phyloP scores from a whole-genome alignment of 140 eudicot species.

The Oenanthe javanica region DNA sequence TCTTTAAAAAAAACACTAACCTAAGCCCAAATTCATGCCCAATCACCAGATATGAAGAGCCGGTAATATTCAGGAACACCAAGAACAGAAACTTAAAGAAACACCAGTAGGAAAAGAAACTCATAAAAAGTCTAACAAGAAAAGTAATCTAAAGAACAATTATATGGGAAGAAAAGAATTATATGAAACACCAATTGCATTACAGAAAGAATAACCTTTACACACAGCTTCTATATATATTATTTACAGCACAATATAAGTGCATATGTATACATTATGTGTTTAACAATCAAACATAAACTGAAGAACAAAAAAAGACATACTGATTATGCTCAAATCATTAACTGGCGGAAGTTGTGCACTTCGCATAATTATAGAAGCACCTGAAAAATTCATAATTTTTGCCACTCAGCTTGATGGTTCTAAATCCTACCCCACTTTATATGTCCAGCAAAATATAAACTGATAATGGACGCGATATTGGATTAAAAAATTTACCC shows the following conservation, averaged over 20 bases:
- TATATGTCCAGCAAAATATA: background rate
- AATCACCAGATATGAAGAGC: background rate
- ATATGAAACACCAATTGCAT: conserved; percentile 1
- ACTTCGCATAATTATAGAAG: conserved; percentile 33
- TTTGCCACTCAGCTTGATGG: background rate
- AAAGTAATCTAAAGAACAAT: conserved; percentile 12
- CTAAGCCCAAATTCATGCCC: conserved; percentile 29
- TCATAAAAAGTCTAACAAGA: background rate
- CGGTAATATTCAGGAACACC: background rate
- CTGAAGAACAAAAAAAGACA: conserved; percentile 26
- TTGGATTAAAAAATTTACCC: background rate
- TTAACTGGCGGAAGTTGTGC: conserved; percentile 35
- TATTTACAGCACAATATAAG: background rate
- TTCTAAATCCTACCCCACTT: background rate
- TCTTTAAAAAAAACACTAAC: conserved; percentile 12
- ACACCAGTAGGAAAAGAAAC: background rate
- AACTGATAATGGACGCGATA: background rate
- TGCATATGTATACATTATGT: background rate
- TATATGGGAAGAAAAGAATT: conserved; percentile 16
- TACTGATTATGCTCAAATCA: conserved; percentile 43
- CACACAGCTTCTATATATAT: background rate
- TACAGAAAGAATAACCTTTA: conserved; percentile 17
- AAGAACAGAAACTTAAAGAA: background rate
- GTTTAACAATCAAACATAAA: too few species aligned
- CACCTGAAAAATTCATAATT: background rate